These are phyloP conservation scores for Boechera stricta DNA, from an alignment of 345 rosid species.

Conservation along the genomic window DNA sequence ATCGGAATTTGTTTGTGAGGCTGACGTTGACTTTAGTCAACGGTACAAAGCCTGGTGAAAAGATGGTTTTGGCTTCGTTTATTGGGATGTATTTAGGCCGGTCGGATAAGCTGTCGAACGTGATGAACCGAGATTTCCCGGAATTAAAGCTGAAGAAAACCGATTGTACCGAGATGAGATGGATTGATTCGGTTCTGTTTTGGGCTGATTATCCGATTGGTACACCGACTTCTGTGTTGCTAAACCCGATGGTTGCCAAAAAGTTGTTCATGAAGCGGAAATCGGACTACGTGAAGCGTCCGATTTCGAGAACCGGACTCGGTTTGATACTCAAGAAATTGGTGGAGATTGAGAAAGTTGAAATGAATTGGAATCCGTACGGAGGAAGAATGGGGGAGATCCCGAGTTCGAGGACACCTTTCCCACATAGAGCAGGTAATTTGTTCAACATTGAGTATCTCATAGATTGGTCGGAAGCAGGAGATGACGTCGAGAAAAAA, in stretches of 20 bases:
- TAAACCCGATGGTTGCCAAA: slow-evolving; percentile 12
- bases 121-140: slow-evolving; percentile 55
- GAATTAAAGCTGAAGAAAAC: slow-evolving; percentile 47
- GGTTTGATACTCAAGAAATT: slow-evolving; percentile 51
- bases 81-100: slow-evolving; percentile 54
- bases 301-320: slow-evolving; percentile 48
- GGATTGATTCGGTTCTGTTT: slow-evolving; percentile 56
- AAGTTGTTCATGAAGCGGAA: slow-evolving; percentile 48
- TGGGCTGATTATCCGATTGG: slow-evolving; percentile 44
- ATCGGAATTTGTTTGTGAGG: slow-evolving; percentile 36
- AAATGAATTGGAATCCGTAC: slow-evolving; percentile 52
- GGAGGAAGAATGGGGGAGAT: slow-evolving; percentile 72
- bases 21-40: slow-evolving; percentile 38
- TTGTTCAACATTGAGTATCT: slow-evolving; percentile 54
- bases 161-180: slow-evolving; percentile 63
- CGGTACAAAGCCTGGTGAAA: slow-evolving; percentile 28
- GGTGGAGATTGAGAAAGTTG: slow-evolving; percentile 38
- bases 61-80: slow-evolving; percentile 49
- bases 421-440: slow-evolving; percentile 68
- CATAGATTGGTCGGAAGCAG: slow-evolving; percentile 53
- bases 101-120: slow-evolving; percentile 37
- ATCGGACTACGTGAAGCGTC: slow-evolving; percentile 61
- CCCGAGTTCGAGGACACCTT: slow-evolving; percentile 48
- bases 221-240: slow-evolving; percentile 43
- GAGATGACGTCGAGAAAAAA: slow-evolving; percentile 32